Evolutionary conservation across 108 stramenopile species (phyloP).

Genomic region (Skeletonema tropicum): DNA sequence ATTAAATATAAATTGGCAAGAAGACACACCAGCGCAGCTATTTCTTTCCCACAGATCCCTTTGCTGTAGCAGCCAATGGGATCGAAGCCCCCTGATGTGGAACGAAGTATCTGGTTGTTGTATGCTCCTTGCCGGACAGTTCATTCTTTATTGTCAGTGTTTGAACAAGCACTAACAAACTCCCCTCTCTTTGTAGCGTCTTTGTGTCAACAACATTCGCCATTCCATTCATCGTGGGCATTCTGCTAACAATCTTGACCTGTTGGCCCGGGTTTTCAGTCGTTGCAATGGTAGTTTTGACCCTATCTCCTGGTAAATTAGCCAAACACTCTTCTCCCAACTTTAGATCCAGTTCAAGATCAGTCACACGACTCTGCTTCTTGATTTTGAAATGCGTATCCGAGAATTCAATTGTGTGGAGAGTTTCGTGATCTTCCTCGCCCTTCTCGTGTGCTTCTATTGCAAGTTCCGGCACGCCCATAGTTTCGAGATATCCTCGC

Average conservation of each 20-base stretch:
- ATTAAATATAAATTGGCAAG: neutral
- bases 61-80: slow-evolving; percentile 39
- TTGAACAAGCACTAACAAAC: slow-evolving; percentile 63
- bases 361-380: slow-evolving; percentile 82
- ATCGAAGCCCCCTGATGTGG: slow-evolving; percentile 53
- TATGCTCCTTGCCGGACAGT: slow-evolving; percentile 59
- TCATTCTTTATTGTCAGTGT: slow-evolving; percentile 76
- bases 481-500: slow-evolving; percentile 79
- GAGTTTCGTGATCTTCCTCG: slow-evolving; percentile 76
- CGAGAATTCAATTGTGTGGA: slow-evolving; percentile 63
- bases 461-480: slow-evolving; percentile 79
- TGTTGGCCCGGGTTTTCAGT: slow-evolving; percentile 58
- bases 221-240: slow-evolving; percentile 84
- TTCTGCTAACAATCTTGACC: slow-evolving; percentile 63
- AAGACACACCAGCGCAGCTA: neutral
- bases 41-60: slow-evolving; percentile 22
- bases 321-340: slow-evolving; percentile 62
- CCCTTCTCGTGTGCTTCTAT: slow-evolving; percentile 90
- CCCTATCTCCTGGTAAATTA: slow-evolving; percentile 65
- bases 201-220: slow-evolving; percentile 79
- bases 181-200: slow-evolving; percentile 56
- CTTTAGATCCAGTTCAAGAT: slow-evolving; percentile 68
- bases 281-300: slow-evolving; percentile 72
- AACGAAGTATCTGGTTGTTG: slow-evolving; percentile 74
- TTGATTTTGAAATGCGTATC: slow-evolving; percentile 47